Evolutionary conservation across 1,139 yeast genomes (phyloP), one percentile per base, ranked within the genome.

Genomic region (Candida sp.): DNA sequence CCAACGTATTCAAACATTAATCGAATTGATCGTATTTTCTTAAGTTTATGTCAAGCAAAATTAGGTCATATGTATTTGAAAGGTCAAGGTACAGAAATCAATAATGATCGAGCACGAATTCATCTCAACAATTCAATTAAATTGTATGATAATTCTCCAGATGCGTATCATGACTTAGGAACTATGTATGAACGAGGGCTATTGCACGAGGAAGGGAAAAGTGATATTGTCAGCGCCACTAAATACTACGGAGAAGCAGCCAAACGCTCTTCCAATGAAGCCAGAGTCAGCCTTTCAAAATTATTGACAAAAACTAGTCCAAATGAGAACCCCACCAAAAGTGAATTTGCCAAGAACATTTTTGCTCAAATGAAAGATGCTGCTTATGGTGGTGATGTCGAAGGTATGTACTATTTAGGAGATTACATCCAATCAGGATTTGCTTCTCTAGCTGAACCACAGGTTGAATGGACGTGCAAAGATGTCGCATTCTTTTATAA

Each of bases 1-100:
- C 45, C 53, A 4, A 48, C 56, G 12, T 60, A 57, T 29, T 39
- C 33, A 15, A 45, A 55, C 15, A 49, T 63, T 8, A 52, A 59
- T 15, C 39, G 37, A 4, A 46, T 61, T 11, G 77, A 72, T 47
- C 52, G 47, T 33, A 37, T 48, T 5, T 60, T 63, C 41, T 55
- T 71, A 35, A 58, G 71, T 42, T 50, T 54, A 21, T 77, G 82
- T 51, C 66, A 67, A 41, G 58, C 79, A 4, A 60, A 78, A 38
- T 58, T 88, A 36, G 97, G 93, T 0, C 84, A 78, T 43, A 76
- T 89, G 77, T 80, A 81, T 53, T 66, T 87, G 39, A 70, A 82
- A 7, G 97, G 97, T 1, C 87, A 83, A 48, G 96, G 95, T 0
- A 71, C 70, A 0, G 67, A 62, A 2, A 62, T 64, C 35, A 66